These are phyloP conservation scores for Fraxinus cuspidata DNA, from an alignment of 257 asterid species.

Conservation along the genomic window DNA sequence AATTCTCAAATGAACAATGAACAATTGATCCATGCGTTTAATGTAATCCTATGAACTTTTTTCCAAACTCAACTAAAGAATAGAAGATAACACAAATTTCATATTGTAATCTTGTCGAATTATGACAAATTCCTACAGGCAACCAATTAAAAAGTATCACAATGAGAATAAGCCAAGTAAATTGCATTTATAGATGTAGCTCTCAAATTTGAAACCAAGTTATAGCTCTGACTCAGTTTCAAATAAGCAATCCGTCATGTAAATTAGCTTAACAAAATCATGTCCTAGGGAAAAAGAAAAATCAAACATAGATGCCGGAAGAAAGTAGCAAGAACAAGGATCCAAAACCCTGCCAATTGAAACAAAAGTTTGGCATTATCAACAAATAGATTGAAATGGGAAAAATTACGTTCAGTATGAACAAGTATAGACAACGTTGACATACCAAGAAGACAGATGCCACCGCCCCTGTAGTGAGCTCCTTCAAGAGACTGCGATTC, in stretches of 20 bases:
- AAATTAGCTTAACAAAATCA: neutral
- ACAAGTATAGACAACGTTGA: neutral
- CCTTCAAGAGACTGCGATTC: conserved; percentile 83
- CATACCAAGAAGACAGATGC: conserved; percentile 93
- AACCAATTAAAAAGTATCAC: neutral
- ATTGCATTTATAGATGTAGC: neutral
- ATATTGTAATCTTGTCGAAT: too few species aligned
- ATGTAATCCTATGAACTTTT: too few species aligned
- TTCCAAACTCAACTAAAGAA: too few species aligned
- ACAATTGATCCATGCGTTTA: too few species aligned
- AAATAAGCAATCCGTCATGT: neutral
- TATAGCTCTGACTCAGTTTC: neutral
- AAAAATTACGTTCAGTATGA: neutral
- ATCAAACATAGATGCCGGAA: conserved; percentile 90
- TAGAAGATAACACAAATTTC: too few species aligned
- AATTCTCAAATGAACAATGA: too few species aligned
- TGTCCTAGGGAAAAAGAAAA: neutral
- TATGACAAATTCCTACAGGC: neutral
- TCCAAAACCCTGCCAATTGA: conserved; percentile 82
- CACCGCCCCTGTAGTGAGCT: conserved; percentile 74
- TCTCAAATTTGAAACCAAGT: neutral
- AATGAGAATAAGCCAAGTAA: neutral
- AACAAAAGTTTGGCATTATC: conserved; percentile 14
- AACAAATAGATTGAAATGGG: neutral
- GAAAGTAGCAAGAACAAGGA: conserved; percentile 93